Conservation (phyloP, 2,329 filamentous ascomycete species). For the Penicillium sp. region DNA sequence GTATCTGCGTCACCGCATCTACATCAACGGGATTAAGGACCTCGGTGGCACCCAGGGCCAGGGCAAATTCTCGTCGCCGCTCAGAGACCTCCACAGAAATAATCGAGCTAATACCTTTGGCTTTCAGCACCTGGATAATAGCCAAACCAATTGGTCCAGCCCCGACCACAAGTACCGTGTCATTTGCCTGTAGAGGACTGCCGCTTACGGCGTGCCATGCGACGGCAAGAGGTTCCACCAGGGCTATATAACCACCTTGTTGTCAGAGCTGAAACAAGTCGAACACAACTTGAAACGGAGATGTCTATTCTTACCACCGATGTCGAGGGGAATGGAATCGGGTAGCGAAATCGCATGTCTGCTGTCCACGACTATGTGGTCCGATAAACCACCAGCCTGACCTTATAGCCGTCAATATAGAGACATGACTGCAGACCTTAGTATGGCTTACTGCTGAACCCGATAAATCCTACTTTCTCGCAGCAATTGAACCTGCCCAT, state of each 20-base stretch:
- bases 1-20: constrained; percentile 49
- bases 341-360: constrained; percentile 26
- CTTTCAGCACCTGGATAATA: constrained; percentile 58
- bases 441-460: constrained; percentile 43
- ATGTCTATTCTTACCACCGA: constrained; percentile 21
- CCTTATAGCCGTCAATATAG: constrained; percentile 39
- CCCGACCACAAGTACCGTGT: constrained; percentile 57
- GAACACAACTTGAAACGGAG: not conserved
- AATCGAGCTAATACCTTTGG: constrained; percentile 53
- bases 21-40: constrained; percentile 52
- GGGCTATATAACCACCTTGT: constrained; percentile 38
- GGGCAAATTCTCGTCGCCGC: constrained; percentile 54
- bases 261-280: not conserved
- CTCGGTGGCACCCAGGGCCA: constrained; percentile 55
- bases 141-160: constrained; percentile 64
- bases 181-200: constrained; percentile 45
- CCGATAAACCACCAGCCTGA: constrained; percentile 30
- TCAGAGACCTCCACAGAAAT: constrained; percentile 59
- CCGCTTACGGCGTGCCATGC: constrained; percentile 63
- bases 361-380: constrained; percentile 27
- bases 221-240: constrained; percentile 63
- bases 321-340: constrained; percentile 21
- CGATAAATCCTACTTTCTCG: constrained; percentile 55
- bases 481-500: constrained; percentile 59
- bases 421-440: constrained; percentile 30